Evolutionary conservation across 2,329 filamentous ascomycete species (phyloP).

Genomic region (Macrophomina phaseolina): DNA sequence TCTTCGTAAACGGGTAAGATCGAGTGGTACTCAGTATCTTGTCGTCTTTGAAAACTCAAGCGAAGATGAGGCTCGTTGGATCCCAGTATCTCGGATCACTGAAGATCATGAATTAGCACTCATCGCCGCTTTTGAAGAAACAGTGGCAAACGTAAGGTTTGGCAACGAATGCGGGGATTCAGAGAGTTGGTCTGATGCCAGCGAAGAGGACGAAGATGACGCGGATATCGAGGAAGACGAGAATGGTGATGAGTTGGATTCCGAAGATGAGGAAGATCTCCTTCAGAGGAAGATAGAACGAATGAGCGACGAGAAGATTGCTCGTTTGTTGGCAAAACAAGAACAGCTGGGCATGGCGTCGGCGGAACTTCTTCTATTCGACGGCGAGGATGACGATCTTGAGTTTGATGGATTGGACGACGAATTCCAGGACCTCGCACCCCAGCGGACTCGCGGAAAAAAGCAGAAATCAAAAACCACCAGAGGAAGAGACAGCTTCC

Average conservation of each 20-base stretch:
- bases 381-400: conserved; percentile 49
- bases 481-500: conserved; percentile 46
- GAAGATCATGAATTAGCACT: conserved; percentile 35
- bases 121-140: conserved; percentile 37
- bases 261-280: conserved; percentile 51
- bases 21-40: conserved; percentile 57
- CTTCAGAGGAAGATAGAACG: conserved; percentile 45
- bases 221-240: conserved; percentile 47
- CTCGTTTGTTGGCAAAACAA: conserved; percentile 65
- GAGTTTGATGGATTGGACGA: conserved; percentile 27
- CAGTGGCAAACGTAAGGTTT: conserved; percentile 32
- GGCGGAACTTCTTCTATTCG: conserved; percentile 64
- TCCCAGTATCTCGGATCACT: conserved; percentile 42
- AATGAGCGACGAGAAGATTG: conserved; percentile 67
- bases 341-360: conserved; percentile 67
- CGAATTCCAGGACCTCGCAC: background rate
- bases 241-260: conserved; percentile 45
- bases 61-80: conserved; percentile 57
- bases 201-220: conserved; percentile 40
- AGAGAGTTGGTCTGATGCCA: conserved; percentile 35
- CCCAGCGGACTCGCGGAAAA: conserved; percentile 1
- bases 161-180: conserved; percentile 31
- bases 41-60: conserved; percentile 54
- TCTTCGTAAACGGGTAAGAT: conserved; percentile 52
- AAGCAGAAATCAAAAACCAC: conserved; percentile 10